Evolutionary conservation across 2,329 filamentous ascomycete species (phyloP), one percentile per base, ranked within the genome.

Genomic region (Periconia macrospinosa): DNA sequence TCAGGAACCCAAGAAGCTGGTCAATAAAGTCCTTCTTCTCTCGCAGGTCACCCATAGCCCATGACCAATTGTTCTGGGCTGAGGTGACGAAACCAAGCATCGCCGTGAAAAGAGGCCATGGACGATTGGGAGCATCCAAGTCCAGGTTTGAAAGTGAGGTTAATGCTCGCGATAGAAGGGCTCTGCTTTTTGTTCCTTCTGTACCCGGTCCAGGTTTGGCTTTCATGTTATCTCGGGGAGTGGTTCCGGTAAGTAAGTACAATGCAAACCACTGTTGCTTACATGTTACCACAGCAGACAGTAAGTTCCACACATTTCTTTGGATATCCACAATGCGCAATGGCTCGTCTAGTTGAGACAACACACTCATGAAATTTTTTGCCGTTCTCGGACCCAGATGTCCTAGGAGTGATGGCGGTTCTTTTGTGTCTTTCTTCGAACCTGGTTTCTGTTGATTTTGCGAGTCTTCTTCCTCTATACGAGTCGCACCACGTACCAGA

Each of bases 261-360:
- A 96, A 91, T 0, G 93, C 91, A 78, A 99, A 90, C 90, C 93
- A 97, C 68, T 96, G 92, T 70, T 99, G 94, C 58, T 91, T 87
- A 69, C 91, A 92, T 60, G 89, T 89, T 55, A 99, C 84, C 45
- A 97, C 88, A 2, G 88, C 87, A 2, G 92, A 90, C 49, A 97
- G 86, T 66, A 99, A 87, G 52, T 84, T 85, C 94, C 93, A 99
- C 18, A 91, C 88, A 8, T 81, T 80, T 41, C 85, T 83, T 41
- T 89, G 85, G 50, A 91, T 84, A 6, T 79, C 72, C 2, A 82
- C 75, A 61, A 91, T 81, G 49, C 83, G 80, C 53, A 94, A 83
- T 3, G 92, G 91, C 60, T 85, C 86, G 61, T 93, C 91, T 23
- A 97, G 80, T 55, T 86, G 83, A 5, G 90, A 87, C 7, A 97